These are phyloP conservation scores for Hypoxylon sp. DNA, from an alignment of 2,329 filamentous ascomycete species.

Conservation along the genomic window DNA sequence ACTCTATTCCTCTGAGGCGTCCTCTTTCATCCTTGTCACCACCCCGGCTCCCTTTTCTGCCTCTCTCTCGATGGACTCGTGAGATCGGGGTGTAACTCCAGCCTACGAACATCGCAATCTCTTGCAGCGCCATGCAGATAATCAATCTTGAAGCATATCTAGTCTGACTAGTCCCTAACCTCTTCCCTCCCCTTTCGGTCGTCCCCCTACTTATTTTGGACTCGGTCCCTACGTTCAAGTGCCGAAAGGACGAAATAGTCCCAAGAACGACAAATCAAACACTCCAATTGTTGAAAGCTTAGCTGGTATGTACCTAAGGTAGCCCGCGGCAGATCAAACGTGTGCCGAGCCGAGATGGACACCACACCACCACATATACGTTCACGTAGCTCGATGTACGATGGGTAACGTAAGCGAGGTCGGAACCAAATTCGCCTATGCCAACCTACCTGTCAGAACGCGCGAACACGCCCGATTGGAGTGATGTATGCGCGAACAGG, in stretches of 20 bases:
- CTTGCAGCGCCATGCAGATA: slow-evolving; percentile 23
- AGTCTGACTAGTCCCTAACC: not conserved
- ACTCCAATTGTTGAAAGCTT: not conserved
- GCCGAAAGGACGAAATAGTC: not conserved
- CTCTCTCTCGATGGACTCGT: not conserved
- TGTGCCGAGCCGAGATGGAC: too few relatives aligned
- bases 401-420: not conserved
- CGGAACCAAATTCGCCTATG: not conserved
- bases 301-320: too few relatives aligned
- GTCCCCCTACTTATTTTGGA: not conserved
- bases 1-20: not conserved
- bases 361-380: too few relatives aligned
- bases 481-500: not conserved
- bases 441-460: not conserved
- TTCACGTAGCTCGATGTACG: not conserved
- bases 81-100: not conserved
- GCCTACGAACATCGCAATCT: slow-evolving; percentile 15
- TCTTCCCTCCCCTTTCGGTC: not conserved
- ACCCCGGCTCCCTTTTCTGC: not conserved
- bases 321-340: not conserved
- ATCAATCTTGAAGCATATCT: slow-evolving; percentile 1
- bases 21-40: not conserved
- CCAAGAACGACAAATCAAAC: not conserved
- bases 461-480: not conserved
- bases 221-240: not conserved